These are phyloP conservation scores for Tripterygium wilfordii DNA, from an alignment of 177 flowering plant species.

Conservation along the genomic window DNA sequence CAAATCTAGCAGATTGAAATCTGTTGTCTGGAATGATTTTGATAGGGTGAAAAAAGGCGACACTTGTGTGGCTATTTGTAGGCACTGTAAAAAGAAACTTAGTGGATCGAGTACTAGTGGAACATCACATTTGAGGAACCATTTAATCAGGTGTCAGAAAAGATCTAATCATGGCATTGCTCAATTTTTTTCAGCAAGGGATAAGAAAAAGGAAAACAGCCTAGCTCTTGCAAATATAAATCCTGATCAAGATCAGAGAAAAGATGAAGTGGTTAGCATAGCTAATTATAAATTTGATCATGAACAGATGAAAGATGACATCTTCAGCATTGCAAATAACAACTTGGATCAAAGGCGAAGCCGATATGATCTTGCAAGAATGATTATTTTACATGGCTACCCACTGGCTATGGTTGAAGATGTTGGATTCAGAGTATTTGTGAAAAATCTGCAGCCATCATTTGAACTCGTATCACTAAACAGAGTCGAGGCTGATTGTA, in stretches of 20 bases:
- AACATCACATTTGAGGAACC: slow-evolving; percentile 63
- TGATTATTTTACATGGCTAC: slow-evolving; percentile 56
- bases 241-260: slow-evolving; percentile 31
- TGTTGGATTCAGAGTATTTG: slow-evolving; percentile 46
- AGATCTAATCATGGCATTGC: slow-evolving; percentile 33
- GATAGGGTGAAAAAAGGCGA: slow-evolving; percentile 55
- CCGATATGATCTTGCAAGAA: slow-evolving; percentile 49
- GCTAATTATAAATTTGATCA: slow-evolving; percentile 30
- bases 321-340: slow-evolving; percentile 7
- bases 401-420: slow-evolving; percentile 54
- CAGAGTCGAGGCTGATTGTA: slow-evolving; percentile 44
- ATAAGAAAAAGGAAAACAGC: slow-evolving; percentile 32
- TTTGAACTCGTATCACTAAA: slow-evolving; percentile 39
- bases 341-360: slow-evolving; percentile 43
- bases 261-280: slow-evolving; percentile 28
- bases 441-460: slow-evolving; percentile 45
- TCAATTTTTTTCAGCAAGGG: slow-evolving; percentile 25
- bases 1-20: slow-evolving; percentile 40
- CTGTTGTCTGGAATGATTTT: slow-evolving; percentile 72
- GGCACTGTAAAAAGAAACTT: slow-evolving; percentile 60
- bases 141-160: slow-evolving; percentile 52
- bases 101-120: slow-evolving; percentile 72
- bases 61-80: slow-evolving; percentile 44
- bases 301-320: slow-evolving; percentile 24
- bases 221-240: slow-evolving; percentile 22